phyloP scores from a whole-genome alignment of 1,284 basidiomycete species.

The Tilletiaria anomala region DNA sequence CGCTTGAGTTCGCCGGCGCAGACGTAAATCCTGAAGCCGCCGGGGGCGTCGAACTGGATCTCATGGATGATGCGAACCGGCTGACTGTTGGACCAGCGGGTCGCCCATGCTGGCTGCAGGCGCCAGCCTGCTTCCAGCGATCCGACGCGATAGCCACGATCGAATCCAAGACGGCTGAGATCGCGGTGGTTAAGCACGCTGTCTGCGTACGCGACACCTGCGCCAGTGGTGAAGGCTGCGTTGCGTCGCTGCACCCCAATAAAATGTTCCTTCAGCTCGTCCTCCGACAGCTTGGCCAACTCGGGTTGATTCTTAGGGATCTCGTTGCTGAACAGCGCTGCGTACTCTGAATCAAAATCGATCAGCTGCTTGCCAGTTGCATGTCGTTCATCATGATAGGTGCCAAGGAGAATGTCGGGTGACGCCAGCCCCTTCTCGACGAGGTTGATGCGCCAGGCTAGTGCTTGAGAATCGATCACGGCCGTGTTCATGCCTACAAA shows the following conservation, averaged over 20 bases:
- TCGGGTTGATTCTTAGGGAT: constrained; percentile 29
- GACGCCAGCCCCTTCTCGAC: constrained; percentile 41
- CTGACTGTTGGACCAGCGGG: constrained; percentile 53
- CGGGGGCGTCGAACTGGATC: constrained; percentile 49
- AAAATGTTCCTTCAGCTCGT: constrained; percentile 26
- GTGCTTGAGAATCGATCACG: constrained; percentile 41
- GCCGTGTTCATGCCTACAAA: constrained; percentile 41
- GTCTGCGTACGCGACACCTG: constrained; percentile 25
- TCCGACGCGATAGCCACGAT: constrained; percentile 7
- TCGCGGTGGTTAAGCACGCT: constrained; percentile 29
- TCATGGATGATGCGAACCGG: constrained; percentile 57
- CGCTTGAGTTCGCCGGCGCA: constrained; percentile 50
- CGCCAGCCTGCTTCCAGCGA: constrained; percentile 22
- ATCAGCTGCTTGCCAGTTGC: constrained; percentile 41
- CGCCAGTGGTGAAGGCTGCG: constrained; percentile 32
- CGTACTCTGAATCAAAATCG: constrained; percentile 41
- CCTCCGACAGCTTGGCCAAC: constrained; percentile 17
- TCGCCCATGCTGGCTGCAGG: constrained; percentile 43
- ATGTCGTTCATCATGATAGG: constrained; percentile 41
- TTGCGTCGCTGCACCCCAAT: constrained; percentile 29
- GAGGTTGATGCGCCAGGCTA: constrained; percentile 42
- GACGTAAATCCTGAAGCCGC: constrained; percentile 57
- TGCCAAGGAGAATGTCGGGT: constrained; percentile 32
- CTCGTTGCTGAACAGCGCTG: constrained; percentile 39
- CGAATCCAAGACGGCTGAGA: constrained; percentile 16